phyloP scores from a whole-genome alignment of 176 grass and related monocot genomes.

The Phoenix dactylifera region DNA sequence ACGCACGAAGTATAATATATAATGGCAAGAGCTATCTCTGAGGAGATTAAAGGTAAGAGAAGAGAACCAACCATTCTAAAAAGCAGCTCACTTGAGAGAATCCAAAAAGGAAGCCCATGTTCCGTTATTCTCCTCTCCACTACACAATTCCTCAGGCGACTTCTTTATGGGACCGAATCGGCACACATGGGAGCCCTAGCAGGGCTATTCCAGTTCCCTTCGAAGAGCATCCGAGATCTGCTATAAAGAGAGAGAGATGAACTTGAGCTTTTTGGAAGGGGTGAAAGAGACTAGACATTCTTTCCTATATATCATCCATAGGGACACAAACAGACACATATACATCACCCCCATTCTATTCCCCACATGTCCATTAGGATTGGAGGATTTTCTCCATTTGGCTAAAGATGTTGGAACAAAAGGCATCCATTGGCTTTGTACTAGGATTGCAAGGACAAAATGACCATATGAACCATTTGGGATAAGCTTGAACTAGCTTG shows the following conservation, averaged over 20 bases:
- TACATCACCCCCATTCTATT: too few species aligned
- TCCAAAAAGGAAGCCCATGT: constrained; percentile 77
- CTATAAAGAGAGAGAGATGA: constrained; percentile 27
- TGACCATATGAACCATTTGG: too few species aligned
- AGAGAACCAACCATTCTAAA: constrained; percentile 4
- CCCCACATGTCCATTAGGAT: background rate
- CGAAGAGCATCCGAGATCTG: constrained; percentile 26
- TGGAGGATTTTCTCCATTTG: background rate
- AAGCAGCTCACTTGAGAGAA: constrained; percentile 34
- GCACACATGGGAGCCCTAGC: constrained; percentile 37
- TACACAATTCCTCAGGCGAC: constrained; percentile 56
- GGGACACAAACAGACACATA: background rate
- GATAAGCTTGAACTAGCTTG: too few species aligned
- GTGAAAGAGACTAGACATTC: constrained; percentile 34
- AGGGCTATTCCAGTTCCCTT: constrained; percentile 18
- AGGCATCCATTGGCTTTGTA: background rate
- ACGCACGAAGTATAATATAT: background rate
- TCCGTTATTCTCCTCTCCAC: constrained; percentile 71
- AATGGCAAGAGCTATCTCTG: constrained; percentile 8
- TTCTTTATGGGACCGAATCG: constrained; percentile 73
- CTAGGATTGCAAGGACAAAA: constrained; percentile 6
- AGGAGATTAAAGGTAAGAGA: constrained; percentile 15
- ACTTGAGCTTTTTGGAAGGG: constrained; percentile 24
- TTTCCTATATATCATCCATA: constrained; percentile 11
- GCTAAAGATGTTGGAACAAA: background rate